Base-by-base conservation (phyloP, 805 yeast genomes). In the Naumovozyma baii region DNA sequence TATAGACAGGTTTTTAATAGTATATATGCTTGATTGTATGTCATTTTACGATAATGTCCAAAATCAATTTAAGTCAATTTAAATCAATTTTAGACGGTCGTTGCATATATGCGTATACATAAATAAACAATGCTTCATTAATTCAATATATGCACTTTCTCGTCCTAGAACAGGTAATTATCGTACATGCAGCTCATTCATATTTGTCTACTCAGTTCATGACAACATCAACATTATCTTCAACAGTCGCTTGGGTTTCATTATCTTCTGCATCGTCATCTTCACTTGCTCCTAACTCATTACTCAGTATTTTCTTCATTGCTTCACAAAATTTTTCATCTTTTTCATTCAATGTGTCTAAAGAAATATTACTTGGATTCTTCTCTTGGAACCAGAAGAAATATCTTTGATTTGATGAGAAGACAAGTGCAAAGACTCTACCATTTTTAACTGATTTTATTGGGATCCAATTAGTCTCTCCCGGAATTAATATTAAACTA, bases 391-490 rank as follows among this genome's bases (percentile, higher is more conserved):
- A 66, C 95, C 95, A 85, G 52, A 62, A 69, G 54, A 69, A 48
- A 46, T 62, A 56, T 42, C 69, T 66, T 44, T 80, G 78, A 41
- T 82, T 83, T 4, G 85, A 74, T 42, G 80, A 70, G 59, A 80
- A 80, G 38, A 78, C 71, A 59, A 81, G 66, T 25, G 79, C 78
- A 49, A 78, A 80, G 16, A 85, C 84, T 43, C 95, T 69, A 18
- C 95, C 95, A 2, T 83, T 75, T 34, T 64, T 69, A 59, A 92
- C 80, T 12, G 86, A 75, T 38, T 68, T 63, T 33, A 83, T 77
- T 35, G 73, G 81, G 41, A 74, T 71, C 76, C 87, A 83, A 35
- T 78, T 73, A 36, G 85, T 88, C 50, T 85, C 95, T 5, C 94
- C 94, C 0, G 94, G 92, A 47, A 85, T 78, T 35, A 86, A 72